Conservation (phyloP, 495 filamentous ascomycete species). For the Rhypophila decipiens region DNA sequence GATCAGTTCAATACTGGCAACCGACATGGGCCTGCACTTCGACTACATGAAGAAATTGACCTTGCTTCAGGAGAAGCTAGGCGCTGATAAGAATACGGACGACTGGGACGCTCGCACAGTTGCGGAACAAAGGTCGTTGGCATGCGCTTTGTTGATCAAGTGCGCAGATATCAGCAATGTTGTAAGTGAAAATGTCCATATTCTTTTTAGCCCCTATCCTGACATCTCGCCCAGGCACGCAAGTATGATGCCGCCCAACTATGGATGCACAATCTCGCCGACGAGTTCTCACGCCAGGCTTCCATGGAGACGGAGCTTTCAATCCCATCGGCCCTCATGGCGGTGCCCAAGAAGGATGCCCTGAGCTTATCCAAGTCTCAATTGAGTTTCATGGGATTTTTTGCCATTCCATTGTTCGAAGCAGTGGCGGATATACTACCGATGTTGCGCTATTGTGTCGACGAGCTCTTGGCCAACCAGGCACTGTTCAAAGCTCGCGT, state of each 20-base stretch:
- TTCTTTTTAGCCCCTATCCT: conserved; percentile 1
- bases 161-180: conserved; percentile 99
- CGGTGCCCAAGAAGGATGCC: conserved; percentile 76
- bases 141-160: conserved; percentile 89
- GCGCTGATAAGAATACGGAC: conserved; percentile 54
- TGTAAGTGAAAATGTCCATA: conserved; percentile 42
- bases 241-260: conserved; percentile 71
- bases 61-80: conserved; percentile 67
- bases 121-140: conserved; percentile 65
- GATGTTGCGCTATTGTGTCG: conserved; percentile 71
- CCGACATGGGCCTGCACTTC: conserved; percentile 95
- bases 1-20: conserved; percentile 92
- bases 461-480: conserved; percentile 72
- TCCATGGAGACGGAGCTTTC: conserved; percentile 83
- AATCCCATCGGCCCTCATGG: conserved; percentile 80
- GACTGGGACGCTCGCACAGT: conserved; percentile 66
- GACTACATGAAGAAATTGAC: conserved; percentile 86
- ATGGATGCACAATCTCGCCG: conserved; percentile 87
- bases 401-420: conserved; percentile 85
- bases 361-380: conserved; percentile 80
- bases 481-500: conserved; percentile 52
- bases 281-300: conserved; percentile 90
- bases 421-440: conserved; percentile 79
- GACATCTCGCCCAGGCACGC: conserved; percentile 62
- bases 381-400: conserved; percentile 92